Conservation (phyloP, 2,329 filamentous ascomycete species). For the Sarocladium oryzae region DNA sequence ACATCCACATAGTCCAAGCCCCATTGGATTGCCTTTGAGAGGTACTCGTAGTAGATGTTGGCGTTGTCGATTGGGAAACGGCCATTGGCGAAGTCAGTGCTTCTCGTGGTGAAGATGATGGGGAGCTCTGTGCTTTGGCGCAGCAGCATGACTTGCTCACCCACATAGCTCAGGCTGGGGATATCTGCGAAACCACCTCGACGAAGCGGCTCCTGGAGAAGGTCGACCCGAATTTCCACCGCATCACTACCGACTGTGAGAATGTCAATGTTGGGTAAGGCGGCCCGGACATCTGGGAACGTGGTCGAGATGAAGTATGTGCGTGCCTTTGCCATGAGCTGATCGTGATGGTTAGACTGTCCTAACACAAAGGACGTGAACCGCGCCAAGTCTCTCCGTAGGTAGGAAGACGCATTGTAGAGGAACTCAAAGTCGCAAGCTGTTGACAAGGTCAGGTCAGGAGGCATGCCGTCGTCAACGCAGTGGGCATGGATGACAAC, state of each 20-base stretch:
- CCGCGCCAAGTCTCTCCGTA: slow-evolving; percentile 68
- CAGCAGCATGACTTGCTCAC: slow-evolving; percentile 77
- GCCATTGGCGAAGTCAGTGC: slow-evolving; percentile 68
- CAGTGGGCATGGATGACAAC: slow-evolving; percentile 73
- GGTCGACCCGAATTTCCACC: slow-evolving; percentile 76
- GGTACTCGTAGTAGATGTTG: slow-evolving; percentile 66
- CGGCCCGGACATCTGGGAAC: slow-evolving; percentile 77
- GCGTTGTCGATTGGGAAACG: slow-evolving; percentile 80
- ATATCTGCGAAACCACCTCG: slow-evolving; percentile 58
- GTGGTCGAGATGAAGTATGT: slow-evolving; percentile 86
- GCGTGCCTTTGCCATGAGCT: slow-evolving; percentile 68
- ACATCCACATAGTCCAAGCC: slow-evolving; percentile 87
- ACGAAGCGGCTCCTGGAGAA: slow-evolving; percentile 64
- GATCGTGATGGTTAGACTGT: slow-evolving; percentile 71
- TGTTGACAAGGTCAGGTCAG: slow-evolving; percentile 58
- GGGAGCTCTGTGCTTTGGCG: slow-evolving; percentile 79
- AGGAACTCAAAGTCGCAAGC: slow-evolving; percentile 81
- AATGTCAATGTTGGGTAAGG: slow-evolving; percentile 79
- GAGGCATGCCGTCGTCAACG: slow-evolving; percentile 62
- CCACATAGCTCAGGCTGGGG: slow-evolving; percentile 77
- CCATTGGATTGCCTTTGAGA: slow-evolving; percentile 82
- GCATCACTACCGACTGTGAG: slow-evolving; percentile 81
- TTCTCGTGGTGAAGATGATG: slow-evolving; percentile 85
- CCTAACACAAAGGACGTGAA: slow-evolving; percentile 76
- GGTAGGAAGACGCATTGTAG: slow-evolving; percentile 68